Percentiles rank a stretch among this genome's conserved stretches.
Conservation (phyloP, 805 yeast genomes). For the Candida sithepensis region DNA sequence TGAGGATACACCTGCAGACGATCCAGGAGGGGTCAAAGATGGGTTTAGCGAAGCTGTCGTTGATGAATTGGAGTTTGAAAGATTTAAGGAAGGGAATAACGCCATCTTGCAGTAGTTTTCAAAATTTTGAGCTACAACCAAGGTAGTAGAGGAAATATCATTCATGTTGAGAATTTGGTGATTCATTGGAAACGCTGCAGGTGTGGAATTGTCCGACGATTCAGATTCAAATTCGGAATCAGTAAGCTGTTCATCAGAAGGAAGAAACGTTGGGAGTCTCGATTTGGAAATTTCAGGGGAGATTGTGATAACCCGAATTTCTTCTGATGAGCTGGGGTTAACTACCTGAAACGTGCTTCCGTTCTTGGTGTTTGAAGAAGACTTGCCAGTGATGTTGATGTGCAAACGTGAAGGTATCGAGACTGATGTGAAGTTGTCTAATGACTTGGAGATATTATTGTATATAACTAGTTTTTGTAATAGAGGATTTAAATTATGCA, state of each 20-base stretch:
- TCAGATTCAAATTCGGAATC: constrained; percentile 2
- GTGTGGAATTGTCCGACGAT: constrained; percentile 12
- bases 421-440: constrained; percentile 16
- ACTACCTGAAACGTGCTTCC: constrained; percentile 5
- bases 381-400: background rate
- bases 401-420: constrained; percentile 15
- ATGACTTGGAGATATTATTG: constrained; percentile 14
- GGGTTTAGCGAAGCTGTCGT: constrained; percentile 6
- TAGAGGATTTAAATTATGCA: constrained; percentile 27
- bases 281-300: constrained; percentile 18
- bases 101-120: constrained; percentile 34
- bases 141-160: constrained; percentile 33
- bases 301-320: constrained; percentile 8
- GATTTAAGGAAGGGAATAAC: constrained; percentile 23
- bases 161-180: constrained; percentile 30
- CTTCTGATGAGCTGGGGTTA: constrained; percentile 6
- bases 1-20: constrained; percentile 1
- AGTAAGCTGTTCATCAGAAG: constrained; percentile 2
- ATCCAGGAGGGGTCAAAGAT: constrained; percentile 3
- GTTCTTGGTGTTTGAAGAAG: background rate
- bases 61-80: background rate
- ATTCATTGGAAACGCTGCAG: constrained; percentile 32
- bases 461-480: constrained; percentile 15
- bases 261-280: constrained; percentile 13
- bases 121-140: constrained; percentile 37